A percentile compares a stretch with the other conserved stretches of the same genome.
Conservation (phyloP, 768 basidiomycete genomes). For the Wakefieldia striispora region DNA sequence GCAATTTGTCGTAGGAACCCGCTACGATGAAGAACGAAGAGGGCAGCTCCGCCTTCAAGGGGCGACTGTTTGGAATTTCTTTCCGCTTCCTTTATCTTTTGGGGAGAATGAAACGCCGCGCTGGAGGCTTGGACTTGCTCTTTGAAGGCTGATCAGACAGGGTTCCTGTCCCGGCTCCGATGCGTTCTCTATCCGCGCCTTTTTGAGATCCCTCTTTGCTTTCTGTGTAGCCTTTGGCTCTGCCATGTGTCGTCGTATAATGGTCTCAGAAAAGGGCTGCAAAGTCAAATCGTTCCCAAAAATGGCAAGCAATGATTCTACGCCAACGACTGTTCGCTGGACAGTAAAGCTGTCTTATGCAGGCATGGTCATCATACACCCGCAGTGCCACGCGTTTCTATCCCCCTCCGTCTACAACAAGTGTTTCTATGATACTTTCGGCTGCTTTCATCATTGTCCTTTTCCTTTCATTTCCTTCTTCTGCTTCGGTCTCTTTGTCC, state of each 20-base stretch:
- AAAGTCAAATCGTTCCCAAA: too few species aligned
- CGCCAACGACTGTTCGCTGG: too few species aligned
- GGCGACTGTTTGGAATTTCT: conserved; percentile 2
- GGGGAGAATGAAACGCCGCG: conserved; percentile 14
- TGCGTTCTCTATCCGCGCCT: conserved; percentile 18
- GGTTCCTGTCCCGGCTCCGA: conserved; percentile 1
- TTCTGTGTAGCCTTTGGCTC: conserved; percentile 18
- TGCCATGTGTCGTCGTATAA: conserved; percentile 7
- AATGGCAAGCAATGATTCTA: too few species aligned
- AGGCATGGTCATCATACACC: too few species aligned
- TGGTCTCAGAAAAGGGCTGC: too few species aligned
- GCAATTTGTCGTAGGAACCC: conserved; percentile 94
- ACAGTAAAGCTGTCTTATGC: too few species aligned
- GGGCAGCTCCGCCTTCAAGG: conserved; percentile 38
- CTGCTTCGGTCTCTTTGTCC: too few species aligned
- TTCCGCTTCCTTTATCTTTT: conserved; percentile 32
- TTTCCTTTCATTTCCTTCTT: too few species aligned
- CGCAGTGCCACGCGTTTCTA: too few species aligned
- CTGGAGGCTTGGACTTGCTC: neutral
- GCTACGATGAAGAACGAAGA: conserved; percentile 81
- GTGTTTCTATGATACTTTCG: too few species aligned
- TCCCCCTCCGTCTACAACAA: too few species aligned
- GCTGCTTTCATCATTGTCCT: too few species aligned
- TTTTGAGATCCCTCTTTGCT: conserved; percentile 24
- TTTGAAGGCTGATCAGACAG: neutral